Conservation (phyloP, 2,329 filamentous ascomycete species). For the Fusarium anguioides region DNA sequence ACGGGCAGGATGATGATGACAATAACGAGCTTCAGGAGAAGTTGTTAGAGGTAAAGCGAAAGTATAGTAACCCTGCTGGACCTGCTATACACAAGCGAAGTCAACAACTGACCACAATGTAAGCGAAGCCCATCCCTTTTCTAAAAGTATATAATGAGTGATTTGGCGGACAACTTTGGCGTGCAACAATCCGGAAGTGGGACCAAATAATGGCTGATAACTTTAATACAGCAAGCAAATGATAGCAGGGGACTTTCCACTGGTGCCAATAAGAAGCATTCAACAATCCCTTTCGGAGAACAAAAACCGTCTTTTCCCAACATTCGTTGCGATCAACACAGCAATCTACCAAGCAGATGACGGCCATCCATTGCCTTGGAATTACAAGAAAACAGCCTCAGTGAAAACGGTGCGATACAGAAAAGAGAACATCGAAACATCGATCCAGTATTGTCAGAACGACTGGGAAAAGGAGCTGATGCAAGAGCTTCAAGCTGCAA, state of each 20-base stretch:
- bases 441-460: not conserved
- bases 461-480: constrained; percentile 19
- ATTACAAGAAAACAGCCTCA: constrained; percentile 26
- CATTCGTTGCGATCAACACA: constrained; percentile 30
- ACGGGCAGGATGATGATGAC: constrained; percentile 31
- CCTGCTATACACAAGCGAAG: not conserved
- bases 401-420: not conserved
- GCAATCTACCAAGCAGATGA: not conserved
- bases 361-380: not conserved
- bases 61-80: constrained; percentile 13
- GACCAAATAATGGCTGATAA: constrained; percentile 1
- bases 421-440: constrained; percentile 5
- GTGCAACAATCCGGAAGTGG: not conserved
- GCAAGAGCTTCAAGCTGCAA: constrained; percentile 37
- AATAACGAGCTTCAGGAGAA: not conserved
- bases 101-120: constrained; percentile 3
- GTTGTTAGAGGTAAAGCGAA: constrained; percentile 26
- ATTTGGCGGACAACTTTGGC: not conserved
- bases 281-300: constrained; percentile 16
- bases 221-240: constrained; percentile 26
- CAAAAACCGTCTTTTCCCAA: constrained; percentile 26
- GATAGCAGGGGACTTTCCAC: constrained; percentile 40
- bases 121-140: constrained; percentile 1
- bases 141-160: not conserved
- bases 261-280: constrained; percentile 26